Evolutionary conservation across 345 rosid species (phyloP).

Genomic region (thale cress (Arabidopsis thaliana)): TAIR10.1 NC_003076.8:5767501-5768000

Average conservation of each 20-base stretch:
- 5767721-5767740: conserved; percentile 68
- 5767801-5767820: background rate
- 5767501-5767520: conserved; percentile 74
- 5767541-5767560: conserved; percentile 75
- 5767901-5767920: background rate
- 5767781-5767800: conserved; percentile 52
- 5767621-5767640: conserved; percentile 80
- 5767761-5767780: conserved; percentile 66
- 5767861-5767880: background rate
- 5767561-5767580: conserved; percentile 67
- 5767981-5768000: background rate
- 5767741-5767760: conserved; percentile 76
- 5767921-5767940: background rate
- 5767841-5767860: background rate
- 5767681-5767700: conserved; percentile 64
- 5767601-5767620: conserved; percentile 66
- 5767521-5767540: conserved; percentile 75
- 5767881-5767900: background rate
- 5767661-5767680: conserved; percentile 56
- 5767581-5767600: conserved; percentile 48
- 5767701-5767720: conserved; percentile 61
- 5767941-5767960: background rate
- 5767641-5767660: conserved; percentile 61
- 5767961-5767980: background rate
- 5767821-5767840: background rate